Base-by-base conservation (phyloP, 2,329 filamentous ascomycete genomes). In the Chaetoscypha palmicola region DNA sequence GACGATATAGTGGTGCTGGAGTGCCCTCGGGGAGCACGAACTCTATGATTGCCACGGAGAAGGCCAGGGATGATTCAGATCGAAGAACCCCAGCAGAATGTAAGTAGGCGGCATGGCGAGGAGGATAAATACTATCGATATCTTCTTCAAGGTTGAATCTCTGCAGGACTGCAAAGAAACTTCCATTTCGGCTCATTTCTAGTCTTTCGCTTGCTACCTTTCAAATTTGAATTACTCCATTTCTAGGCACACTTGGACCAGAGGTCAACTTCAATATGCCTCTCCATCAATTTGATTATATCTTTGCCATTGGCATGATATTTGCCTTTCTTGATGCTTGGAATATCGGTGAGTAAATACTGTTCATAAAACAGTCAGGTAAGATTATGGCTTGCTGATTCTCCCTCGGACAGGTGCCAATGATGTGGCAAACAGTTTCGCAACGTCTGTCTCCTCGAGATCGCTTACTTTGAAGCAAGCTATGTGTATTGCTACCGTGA, bases 341-440 rank as follows among this genome's bases (percentile, higher is more conserved):
- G 74, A 82, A 81, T 58, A 81, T 79, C 51, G 77, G 48, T 38
- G 14, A 11, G 30, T n/a, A 11, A n/a, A 16, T 24, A 20, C 8
- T 16, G n/a, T n/a, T n/a, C n/a, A n/a, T n/a, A n/a, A n/a, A n/a
- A n/a, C n/a, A n/a, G n/a, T n/a, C n/a, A n/a, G n/a, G n/a, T n/a
- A n/a, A n/a, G n/a, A n/a, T n/a, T n/a, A n/a, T n/a, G n/a, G n/a
- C 21, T 19, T 10, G 4, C 5, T 12, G 8, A n/a, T 9, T 35
- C 41, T 43, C 16, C 12, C 12, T 28, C 8, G 24, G 12, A 28
- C 8, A 12, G 32, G 32, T 5, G 50, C 52, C 16, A 55, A 79
- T 65, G 83, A 86, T 81, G 81, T 86, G 47, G 82, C 83, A 63
- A 87, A 86, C 68, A 76, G 81, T 1, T 87, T 79, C 77, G 81